These are phyloP conservation scores for Coemansia umbellata DNA, from an alignment of 192 early-diverging fungal species.

Conservation along the genomic window DNA sequence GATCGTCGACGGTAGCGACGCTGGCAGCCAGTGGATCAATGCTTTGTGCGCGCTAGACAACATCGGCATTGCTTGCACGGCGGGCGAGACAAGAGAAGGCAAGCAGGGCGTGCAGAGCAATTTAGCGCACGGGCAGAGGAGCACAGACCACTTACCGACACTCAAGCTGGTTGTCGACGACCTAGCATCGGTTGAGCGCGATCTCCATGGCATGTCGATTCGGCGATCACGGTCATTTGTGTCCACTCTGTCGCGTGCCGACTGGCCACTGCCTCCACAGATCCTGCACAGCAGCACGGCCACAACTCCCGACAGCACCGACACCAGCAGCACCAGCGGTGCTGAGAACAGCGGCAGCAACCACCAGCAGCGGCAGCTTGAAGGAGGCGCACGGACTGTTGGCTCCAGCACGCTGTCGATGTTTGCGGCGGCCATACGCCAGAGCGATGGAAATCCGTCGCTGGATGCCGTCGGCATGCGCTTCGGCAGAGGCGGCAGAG, in stretches of 20 bases:
- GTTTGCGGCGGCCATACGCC: too few species aligned
- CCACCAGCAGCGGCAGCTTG: too few species aligned
- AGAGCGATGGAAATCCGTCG: conserved; percentile 30
- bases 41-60: conserved; percentile 11
- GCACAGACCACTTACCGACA: too few species aligned
- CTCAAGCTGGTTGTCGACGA: neutral
- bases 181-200: neutral
- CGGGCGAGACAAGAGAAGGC: too few species aligned
- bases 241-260: conserved; percentile 26
- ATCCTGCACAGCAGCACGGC: conserved; percentile 1
- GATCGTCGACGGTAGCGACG: neutral
- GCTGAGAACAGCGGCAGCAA: neutral
- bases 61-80: too few species aligned
- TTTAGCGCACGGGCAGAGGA: too few species aligned
- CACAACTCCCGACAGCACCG: neutral
- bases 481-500: neutral
- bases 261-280: conserved; percentile 45
- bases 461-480: conserved; percentile 22
- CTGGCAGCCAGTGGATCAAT: conserved; percentile 8
- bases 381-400: neutral
- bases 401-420: too few species aligned
- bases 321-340: neutral
- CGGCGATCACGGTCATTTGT: conserved; percentile 35
- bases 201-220: neutral
- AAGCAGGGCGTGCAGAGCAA: too few species aligned